Conservation (phyloP, 192 early-diverging fungal genomes). For the Backusella circina region DNA sequence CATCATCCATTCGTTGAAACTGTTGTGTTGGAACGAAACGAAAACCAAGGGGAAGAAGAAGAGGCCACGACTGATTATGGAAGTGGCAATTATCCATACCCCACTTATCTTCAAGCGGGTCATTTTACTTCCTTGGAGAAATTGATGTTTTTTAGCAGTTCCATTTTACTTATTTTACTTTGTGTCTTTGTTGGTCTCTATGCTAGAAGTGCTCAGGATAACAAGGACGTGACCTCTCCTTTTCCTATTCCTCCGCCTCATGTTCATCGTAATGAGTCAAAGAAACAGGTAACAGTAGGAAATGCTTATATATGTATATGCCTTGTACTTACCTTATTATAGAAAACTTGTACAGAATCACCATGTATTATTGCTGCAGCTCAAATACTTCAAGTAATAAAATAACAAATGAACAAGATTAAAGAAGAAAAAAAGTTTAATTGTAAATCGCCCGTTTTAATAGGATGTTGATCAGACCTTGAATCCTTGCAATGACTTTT, state of each 20-base stretch:
- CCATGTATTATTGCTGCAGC: constrained; percentile 62
- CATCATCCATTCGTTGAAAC: background rate
- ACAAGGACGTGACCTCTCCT: background rate
- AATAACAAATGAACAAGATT: background rate
- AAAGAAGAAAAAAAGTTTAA: background rate
- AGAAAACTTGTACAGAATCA: constrained; percentile 39
- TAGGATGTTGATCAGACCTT: constrained; percentile 46
- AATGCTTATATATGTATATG: background rate
- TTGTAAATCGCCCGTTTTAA: background rate
- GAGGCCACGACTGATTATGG: constrained; percentile 16
- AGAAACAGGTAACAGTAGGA: background rate
- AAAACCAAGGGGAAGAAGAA: constrained; percentile 1
- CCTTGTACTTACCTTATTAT: background rate
- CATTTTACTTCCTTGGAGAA: constrained; percentile 34
- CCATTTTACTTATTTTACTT: constrained; percentile 19
- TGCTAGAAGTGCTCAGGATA: constrained; percentile 19
- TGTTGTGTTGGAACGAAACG: background rate
- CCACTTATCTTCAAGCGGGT: constrained; percentile 25
- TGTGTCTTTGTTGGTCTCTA: constrained; percentile 33
- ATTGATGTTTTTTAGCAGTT: constrained; percentile 28
- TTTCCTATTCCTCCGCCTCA: constrained; percentile 3
- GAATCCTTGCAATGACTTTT: constrained; percentile 68
- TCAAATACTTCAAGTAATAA: constrained; percentile 40
- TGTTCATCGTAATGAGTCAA: constrained; percentile 7
- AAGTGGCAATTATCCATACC: constrained; percentile 24